phyloP scores from a whole-genome alignment of 1,139 yeast genomes.

The Pichia kudriavzevii region DNA sequence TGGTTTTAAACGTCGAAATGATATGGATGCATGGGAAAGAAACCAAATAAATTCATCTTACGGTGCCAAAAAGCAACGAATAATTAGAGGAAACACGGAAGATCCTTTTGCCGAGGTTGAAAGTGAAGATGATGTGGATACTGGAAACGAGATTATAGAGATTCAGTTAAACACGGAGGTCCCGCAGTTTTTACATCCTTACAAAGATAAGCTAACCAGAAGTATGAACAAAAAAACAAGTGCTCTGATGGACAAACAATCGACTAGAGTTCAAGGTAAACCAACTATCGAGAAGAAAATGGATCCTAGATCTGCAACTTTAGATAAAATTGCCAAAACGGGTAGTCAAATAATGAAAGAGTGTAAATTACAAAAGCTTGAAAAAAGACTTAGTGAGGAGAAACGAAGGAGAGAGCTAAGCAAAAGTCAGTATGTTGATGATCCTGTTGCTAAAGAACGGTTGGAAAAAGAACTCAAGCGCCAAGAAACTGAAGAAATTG shows the following conservation, averaged over 20 bases:
- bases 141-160: conserved; percentile 54
- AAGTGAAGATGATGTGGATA: conserved; percentile 26
- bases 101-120: conserved; percentile 35
- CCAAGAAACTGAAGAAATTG: conserved; percentile 20
- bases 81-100: conserved; percentile 27
- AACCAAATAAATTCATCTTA: conserved; percentile 41
- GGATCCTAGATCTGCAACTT: conserved; percentile 30
- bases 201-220: conserved; percentile 23
- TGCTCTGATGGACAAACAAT: too few species aligned
- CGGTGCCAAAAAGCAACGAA: conserved; percentile 22
- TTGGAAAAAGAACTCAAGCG: conserved; percentile 19
- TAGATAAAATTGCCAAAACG: conserved; percentile 65
- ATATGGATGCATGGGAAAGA: conserved; percentile 90
- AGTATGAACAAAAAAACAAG: background rate
- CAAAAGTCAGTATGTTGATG: conserved; percentile 31
- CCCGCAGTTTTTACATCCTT: conserved; percentile 65
- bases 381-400: conserved; percentile 43
- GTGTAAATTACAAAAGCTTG: conserved; percentile 50
- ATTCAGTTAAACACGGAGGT: conserved; percentile 63
- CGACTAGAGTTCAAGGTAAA: background rate
- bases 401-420: conserved; percentile 27
- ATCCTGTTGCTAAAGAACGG: conserved; percentile 31
- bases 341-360: conserved; percentile 69
- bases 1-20: conserved; percentile 46
- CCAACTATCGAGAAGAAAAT: background rate